These are phyloP conservation scores for Trichoderma koningii DNA, from an alignment of 2,329 filamentous ascomycete species.

Conservation along the genomic window DNA sequence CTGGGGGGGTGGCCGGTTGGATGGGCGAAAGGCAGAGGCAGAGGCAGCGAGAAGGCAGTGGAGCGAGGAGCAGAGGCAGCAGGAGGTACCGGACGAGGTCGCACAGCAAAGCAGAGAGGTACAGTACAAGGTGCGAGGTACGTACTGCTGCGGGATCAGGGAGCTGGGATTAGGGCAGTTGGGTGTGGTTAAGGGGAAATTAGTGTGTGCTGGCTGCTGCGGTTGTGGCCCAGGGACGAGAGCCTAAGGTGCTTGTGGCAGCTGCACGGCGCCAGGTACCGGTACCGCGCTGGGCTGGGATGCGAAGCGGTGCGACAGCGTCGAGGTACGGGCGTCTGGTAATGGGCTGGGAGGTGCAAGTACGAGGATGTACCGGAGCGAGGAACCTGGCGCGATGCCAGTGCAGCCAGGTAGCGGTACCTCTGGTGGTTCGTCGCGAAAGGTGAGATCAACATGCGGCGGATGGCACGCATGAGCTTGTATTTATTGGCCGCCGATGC, in stretches of 20 bases:
- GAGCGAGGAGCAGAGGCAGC: background rate
- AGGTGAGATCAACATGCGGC: too few species aligned
- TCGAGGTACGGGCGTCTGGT: background rate
- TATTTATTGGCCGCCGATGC: background rate
- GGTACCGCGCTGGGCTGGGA: background rate
- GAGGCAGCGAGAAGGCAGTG: background rate
- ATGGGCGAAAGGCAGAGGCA: background rate
- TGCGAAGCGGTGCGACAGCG: background rate
- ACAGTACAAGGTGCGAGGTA: background rate
- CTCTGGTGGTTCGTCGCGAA: too few species aligned
- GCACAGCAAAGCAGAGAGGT: too few species aligned
- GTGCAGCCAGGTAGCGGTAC: too few species aligned
- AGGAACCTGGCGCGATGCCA: too few species aligned
- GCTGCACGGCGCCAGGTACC: slow-evolving; percentile 21
- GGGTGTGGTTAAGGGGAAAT: slow-evolving; percentile 29
- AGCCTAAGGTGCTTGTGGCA: slow-evolving; percentile 10
- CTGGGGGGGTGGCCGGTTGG: slow-evolving; percentile 9
- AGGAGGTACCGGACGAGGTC: background rate
- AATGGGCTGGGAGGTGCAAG: too few species aligned
- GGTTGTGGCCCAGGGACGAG: slow-evolving; percentile 3
- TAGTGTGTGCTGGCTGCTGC: slow-evolving; percentile 26
- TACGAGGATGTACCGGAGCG: too few species aligned
- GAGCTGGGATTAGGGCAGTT: slow-evolving; percentile 26
- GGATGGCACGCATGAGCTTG: background rate
- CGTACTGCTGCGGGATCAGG: slow-evolving; percentile 24